phyloP scores from a whole-genome alignment of 176 grass and related monocot genomes.

The Rhynchospora pubera region DNA sequence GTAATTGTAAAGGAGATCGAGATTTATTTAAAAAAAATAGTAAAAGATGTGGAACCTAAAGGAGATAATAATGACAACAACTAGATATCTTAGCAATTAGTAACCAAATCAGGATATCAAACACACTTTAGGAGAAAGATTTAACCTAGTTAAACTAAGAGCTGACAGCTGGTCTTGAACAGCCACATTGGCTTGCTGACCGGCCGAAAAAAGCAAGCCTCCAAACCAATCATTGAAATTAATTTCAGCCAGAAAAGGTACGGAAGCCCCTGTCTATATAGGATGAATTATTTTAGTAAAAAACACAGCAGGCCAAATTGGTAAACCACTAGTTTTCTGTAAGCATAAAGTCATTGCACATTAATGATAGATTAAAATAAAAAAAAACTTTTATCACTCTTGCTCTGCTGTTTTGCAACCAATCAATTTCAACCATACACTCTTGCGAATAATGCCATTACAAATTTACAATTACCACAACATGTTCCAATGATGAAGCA shows the following conservation, averaged over 20 bases:
- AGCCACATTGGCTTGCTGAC: conserved; percentile 92
- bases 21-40: not conserved
- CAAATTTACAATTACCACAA: conserved; percentile 35
- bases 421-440: not conserved
- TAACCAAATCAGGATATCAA: not conserved
- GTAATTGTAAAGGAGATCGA: conserved; percentile 19
- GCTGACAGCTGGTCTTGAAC: conserved; percentile 91
- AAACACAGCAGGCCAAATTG: not conserved
- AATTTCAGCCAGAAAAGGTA: conserved; percentile 57
- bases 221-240: conserved; percentile 82
- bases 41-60: not conserved
- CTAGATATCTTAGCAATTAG: not conserved
- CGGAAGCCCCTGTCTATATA: conserved; percentile 33
- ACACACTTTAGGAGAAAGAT: conserved; percentile 7
- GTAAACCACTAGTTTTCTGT: not conserved
- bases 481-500: conserved; percentile 44
- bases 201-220: conserved; percentile 70
- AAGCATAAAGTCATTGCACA: not conserved
- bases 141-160: conserved; percentile 85
- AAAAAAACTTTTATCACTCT: not conserved
- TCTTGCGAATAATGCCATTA: not conserved
- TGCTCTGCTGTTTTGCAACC: not conserved
- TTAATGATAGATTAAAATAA: not conserved
- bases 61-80: not conserved
- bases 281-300: conserved; percentile 11